Percentiles rank a stretch among this genome's conserved stretches.
Evolutionary conservation across 495 filamentous ascomycete species (phyloP).

Genomic region (Xylaria castorea): DNA sequence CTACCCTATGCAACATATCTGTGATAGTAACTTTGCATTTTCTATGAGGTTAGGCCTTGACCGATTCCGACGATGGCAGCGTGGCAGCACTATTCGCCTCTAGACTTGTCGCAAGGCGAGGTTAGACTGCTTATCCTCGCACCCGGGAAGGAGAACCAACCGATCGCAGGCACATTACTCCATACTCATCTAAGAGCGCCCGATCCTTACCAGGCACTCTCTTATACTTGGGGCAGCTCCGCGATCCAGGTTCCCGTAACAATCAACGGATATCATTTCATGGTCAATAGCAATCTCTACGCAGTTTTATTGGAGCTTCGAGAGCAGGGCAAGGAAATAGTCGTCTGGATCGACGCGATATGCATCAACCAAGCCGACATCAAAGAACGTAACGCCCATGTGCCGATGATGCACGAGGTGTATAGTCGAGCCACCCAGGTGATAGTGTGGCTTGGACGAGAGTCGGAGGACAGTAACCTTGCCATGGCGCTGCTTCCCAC

Average conservation of each 20-base stretch:
- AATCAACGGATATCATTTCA: not conserved
- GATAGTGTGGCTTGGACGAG: not conserved
- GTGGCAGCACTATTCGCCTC: conserved; percentile 2
- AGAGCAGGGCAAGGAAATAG: not conserved
- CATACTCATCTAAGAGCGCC: not conserved
- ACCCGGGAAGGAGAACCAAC: not conserved
- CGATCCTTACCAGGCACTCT: not conserved
- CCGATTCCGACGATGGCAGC: not conserved
- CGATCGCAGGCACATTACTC: not conserved
- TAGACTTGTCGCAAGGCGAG: not conserved
- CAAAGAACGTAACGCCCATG: not conserved
- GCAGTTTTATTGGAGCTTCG: not conserved
- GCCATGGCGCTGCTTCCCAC: not conserved
- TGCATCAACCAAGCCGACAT: conserved; percentile 9
- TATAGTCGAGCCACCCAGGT: conserved; percentile 1
- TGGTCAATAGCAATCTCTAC: conserved; percentile 1
- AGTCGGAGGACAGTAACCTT: not conserved
- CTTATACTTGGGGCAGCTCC: conserved; percentile 3
- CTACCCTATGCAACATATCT: not conserved
- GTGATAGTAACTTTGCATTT: not conserved
- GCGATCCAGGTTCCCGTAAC: not conserved
- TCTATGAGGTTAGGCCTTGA: not conserved
- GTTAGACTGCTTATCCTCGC: not conserved
- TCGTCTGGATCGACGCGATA: conserved; percentile 5
- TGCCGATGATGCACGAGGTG: conserved; percentile 7